Evolutionary conservation across 306 rosid species (phyloP), one percentile per base, ranked within the genome.

Genomic region (Oemleria cerasiformis): DNA sequence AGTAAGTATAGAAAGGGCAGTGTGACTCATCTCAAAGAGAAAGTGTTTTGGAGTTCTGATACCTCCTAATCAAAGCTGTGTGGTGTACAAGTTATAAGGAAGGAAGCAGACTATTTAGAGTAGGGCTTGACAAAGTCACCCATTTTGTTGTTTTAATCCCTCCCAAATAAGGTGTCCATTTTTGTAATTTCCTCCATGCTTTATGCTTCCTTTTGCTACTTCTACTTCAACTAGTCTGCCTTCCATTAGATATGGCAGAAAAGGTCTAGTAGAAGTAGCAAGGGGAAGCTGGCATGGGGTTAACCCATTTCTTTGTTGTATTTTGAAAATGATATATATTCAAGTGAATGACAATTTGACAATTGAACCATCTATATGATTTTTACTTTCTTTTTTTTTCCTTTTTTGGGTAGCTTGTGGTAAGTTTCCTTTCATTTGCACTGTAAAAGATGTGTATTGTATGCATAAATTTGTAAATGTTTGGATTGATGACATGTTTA

Each of bases 231-330:
- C 92, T 85, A 82, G 43, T 86, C 81, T 84, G 96, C 95, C 92
- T 84, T 75, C 5, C 40, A 48, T 81, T 39, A 45, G 34, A 74
- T 14, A n/a, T 19, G 96, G 96, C 92, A 79, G 71, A 76, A 53
- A 86, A 88, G 95, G 75, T 84, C 86, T 85, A 91, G 99, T 92
- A 85, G 97, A 94, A 91, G 96, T 83, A 94, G 99, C 99, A 94
- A 91, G 82, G 97, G 85, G 99, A 88, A 88, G 95, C 99, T 88
- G 78, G 82, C 66, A 65, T 82, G 74, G 90, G 85, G 34, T 68
- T 71, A 58, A 69, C 78, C 78, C 53, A 25, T 63, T 71, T 73
- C 76, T 68, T 75, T 76, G 25, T 40, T 83, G 78, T 51, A 30
- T 30, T 30, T 30, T 30, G 36, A 30, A 30, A 30, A 30, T 30